A percentile compares a stretch with the other conserved stretches of the same genome.
phyloP scores from a whole-genome alignment of 768 basidiomycete genomes.

The Mycena venus region DNA sequence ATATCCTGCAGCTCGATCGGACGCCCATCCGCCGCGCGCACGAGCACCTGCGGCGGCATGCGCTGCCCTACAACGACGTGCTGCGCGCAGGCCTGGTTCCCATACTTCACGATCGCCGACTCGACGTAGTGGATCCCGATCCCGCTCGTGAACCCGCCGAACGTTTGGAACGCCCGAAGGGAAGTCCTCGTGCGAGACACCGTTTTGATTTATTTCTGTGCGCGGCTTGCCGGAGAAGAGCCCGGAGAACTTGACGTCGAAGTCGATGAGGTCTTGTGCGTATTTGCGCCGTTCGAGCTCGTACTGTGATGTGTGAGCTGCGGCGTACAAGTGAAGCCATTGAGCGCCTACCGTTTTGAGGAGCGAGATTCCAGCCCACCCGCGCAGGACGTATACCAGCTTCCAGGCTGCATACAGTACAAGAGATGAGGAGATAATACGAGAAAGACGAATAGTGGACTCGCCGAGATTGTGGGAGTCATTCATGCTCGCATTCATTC shows the following conservation, averaged over 20 bases:
- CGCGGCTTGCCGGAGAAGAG: constrained; percentile 80
- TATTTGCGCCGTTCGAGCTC: constrained; percentile 76
- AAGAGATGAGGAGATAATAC: background rate
- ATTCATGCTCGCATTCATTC: constrained; percentile 84
- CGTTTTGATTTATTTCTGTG: constrained; percentile 58
- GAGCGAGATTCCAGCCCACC: constrained; percentile 62
- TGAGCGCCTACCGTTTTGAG: constrained; percentile 63
- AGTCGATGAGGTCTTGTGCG: constrained; percentile 80
- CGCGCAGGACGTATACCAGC: constrained; percentile 66
- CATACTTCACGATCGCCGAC: constrained; percentile 58
- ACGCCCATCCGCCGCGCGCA: constrained; percentile 64
- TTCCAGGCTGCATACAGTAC: constrained; percentile 65
- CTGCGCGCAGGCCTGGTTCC: constrained; percentile 52
- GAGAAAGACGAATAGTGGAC: background rate
- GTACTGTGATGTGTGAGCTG: constrained; percentile 59
- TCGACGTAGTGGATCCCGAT: constrained; percentile 66
- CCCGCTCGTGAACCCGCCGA: constrained; percentile 68
- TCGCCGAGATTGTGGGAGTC: constrained; percentile 79
- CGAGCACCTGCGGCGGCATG: constrained; percentile 61
- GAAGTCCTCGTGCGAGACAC: constrained; percentile 68
- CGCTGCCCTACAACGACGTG: constrained; percentile 66
- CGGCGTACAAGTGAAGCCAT: background rate
- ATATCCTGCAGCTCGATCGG: constrained; percentile 69
- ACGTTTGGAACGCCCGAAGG: constrained; percentile 65
- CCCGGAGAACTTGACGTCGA: constrained; percentile 74